Evolutionary conservation across 352 stramenopile genomes (phyloP), one percentile per base, ranked within the genome.

Genomic region (Discostella stelligera): DNA sequence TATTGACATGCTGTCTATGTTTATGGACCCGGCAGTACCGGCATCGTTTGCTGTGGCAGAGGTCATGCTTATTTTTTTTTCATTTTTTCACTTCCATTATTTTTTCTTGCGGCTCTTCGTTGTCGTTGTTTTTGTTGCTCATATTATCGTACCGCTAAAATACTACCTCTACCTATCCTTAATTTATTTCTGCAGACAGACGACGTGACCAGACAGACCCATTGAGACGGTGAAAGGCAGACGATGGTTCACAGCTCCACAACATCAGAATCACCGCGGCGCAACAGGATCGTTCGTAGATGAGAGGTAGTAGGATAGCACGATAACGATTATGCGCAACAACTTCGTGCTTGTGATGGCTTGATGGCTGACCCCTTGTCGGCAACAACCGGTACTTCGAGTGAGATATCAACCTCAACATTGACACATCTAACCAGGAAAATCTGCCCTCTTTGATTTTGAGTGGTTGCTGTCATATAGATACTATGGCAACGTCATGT

Each of bases 1-100:
- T 32, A 98, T 87, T 66, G 91, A 94, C 85, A 98, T 91, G 7
- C 52, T 68, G 61, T 91, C 84, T 46, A 94, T 66, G 72, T 93
- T 83, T 27, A 93, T 88, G 10, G 60, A 56, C 9, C 32, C 27
- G 10, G 23, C 30, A 39, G 52, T 44, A 21, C 52, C 52, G 52
- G 52, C 14, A 21, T 60, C 59, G 55, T 48, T 69, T 27, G 21
- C 23, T 53, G n/a, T 39, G 37, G 54, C 41, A 53, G 71, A 21
- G 50, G 52, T 66, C 59, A 66, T 66, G 32, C 32, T 66, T 11
- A 21, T 23, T 16, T 20, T 7, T 1, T 16, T 20, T 63, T 32
- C 27, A 32, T 32, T 32, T 59, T 23, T 14, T 30, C 9, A 20
- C 9, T 59, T 30, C 4, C 25, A 2, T 14, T 32, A 1, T 59